Evolutionary conservation across 306 rosid species (phyloP).

Genomic region (Ochetophila trinervis): DNA sequence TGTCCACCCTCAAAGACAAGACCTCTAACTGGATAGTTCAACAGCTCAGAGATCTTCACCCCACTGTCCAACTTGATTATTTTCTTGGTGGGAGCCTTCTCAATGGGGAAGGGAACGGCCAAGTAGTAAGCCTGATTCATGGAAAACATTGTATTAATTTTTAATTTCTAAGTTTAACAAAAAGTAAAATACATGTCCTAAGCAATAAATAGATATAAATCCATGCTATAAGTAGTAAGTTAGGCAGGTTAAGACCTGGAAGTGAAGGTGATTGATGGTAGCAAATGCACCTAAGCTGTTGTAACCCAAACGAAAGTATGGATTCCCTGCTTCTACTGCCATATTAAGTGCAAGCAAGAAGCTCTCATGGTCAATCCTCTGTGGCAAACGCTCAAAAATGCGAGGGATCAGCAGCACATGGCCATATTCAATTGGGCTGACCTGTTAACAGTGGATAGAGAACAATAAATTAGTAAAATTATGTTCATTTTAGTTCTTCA

Average conservation of each 20-base stretch:
- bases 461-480: neutral
- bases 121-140: constrained; percentile 74
- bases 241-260: constrained; percentile 54
- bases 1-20: constrained; percentile 81
- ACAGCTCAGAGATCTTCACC: constrained; percentile 59
- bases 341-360: constrained; percentile 79
- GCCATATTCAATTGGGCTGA: constrained; percentile 94
- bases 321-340: constrained; percentile 75
- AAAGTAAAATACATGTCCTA: neutral
- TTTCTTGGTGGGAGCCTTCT: constrained; percentile 83
- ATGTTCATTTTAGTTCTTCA: constrained; percentile 4
- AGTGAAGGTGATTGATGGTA: constrained; percentile 97
- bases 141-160: constrained; percentile 13
- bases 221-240: neutral
- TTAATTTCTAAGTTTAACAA: neutral
- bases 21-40: constrained; percentile 82
- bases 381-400: constrained; percentile 71
- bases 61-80: constrained; percentile 42
- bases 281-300: constrained; percentile 97
- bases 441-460: constrained; percentile 50
- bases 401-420: constrained; percentile 88
- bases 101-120: constrained; percentile 83
- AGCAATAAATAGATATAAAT: constrained; percentile 1
- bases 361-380: constrained; percentile 81
- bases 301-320: constrained; percentile 82